A percentile compares a stretch with the other conserved stretches of the same genome.
Conservation (phyloP, 768 basidiomycete species). For the Melanogaster broomeanus region DNA sequence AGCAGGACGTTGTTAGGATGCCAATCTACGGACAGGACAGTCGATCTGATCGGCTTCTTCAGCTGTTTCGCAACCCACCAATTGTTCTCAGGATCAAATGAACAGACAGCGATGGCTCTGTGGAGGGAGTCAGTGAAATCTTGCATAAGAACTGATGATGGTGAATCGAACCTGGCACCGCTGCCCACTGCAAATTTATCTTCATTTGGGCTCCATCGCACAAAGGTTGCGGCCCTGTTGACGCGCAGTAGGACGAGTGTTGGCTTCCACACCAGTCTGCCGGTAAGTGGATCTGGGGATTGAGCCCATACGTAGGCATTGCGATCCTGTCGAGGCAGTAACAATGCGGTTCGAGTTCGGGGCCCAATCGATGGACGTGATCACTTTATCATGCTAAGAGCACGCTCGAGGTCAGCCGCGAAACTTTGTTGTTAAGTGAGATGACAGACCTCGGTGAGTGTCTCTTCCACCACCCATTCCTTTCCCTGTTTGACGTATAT, state of each 20-base stretch:
- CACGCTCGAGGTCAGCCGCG: not conserved
- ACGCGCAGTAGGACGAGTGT: conserved; percentile 94
- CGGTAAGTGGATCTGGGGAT: conserved; percentile 69
- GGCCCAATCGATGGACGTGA: conserved; percentile 99
- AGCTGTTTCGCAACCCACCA: conserved; percentile 99
- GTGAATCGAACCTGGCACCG: conserved; percentile 71
- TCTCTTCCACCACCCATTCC: conserved; percentile 73
- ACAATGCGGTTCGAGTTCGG: conserved; percentile 96
- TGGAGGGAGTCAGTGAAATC: not conserved
- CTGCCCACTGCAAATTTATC: conserved; percentile 99
- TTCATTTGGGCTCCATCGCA: conserved; percentile 95
- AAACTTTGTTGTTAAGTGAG: not conserved
- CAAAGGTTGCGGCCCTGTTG: conserved; percentile 94
- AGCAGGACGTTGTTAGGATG: conserved; percentile 98
- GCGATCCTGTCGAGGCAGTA: conserved; percentile 96
- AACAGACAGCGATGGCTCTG: conserved; percentile 94
- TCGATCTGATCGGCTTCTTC: conserved; percentile 97
- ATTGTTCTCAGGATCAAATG: conserved; percentile 95
- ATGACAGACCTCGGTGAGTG: conserved; percentile 73
- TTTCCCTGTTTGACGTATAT: conserved; percentile 69
- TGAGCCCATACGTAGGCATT: conserved; percentile 99
- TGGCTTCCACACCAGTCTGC: conserved; percentile 84
- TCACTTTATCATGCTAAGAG: conserved; percentile 89
- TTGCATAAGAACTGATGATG: not conserved
- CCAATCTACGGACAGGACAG: conserved; percentile 94